Percentiles rank a stretch among this genome's conserved stretches.
phyloP scores from a whole-genome alignment of 345 rosid genomes.

The Rhodamnia argentea region DNA sequence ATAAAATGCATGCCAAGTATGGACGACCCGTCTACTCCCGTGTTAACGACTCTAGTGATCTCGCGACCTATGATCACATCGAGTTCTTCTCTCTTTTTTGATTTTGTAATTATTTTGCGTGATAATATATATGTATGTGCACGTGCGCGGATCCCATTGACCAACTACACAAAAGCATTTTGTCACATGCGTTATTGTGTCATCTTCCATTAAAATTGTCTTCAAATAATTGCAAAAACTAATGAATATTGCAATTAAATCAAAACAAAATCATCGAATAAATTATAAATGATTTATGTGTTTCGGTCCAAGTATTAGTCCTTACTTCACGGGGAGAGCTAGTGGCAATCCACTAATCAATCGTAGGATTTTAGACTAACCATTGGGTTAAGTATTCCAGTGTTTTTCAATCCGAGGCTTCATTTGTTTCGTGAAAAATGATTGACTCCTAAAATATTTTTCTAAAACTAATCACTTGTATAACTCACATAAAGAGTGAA shows the following conservation, averaged over 20 bases:
- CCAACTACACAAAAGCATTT: neutral
- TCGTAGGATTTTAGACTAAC: neutral
- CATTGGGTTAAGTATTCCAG: accelerated
- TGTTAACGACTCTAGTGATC: too few relatives aligned
- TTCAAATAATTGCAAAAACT: neutral
- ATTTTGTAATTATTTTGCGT: too few relatives aligned
- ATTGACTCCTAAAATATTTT: too few relatives aligned
- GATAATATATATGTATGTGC: too few relatives aligned
- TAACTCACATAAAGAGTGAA: too few relatives aligned
- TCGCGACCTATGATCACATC: too few relatives aligned
- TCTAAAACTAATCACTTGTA: too few relatives aligned
- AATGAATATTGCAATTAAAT: neutral
- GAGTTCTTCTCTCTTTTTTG: too few relatives aligned
- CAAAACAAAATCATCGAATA: neutral
- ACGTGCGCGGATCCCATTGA: too few relatives aligned
- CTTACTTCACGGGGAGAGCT: neutral
- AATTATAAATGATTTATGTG: neutral
- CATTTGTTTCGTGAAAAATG: too few relatives aligned
- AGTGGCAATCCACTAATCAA: neutral
- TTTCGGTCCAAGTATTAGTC: accelerated
- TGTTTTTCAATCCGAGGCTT: neutral
- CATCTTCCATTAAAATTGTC: neutral
- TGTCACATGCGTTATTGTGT: neutral
- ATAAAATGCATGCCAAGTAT: too few relatives aligned
- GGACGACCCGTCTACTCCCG: too few relatives aligned